Percentiles rank a stretch among this genome's conserved stretches.
These are phyloP conservation scores for Nothophaeocryptopus gaeumannii DNA, from an alignment of 2,329 filamentous ascomycete genomes.

Conservation along the genomic window DNA sequence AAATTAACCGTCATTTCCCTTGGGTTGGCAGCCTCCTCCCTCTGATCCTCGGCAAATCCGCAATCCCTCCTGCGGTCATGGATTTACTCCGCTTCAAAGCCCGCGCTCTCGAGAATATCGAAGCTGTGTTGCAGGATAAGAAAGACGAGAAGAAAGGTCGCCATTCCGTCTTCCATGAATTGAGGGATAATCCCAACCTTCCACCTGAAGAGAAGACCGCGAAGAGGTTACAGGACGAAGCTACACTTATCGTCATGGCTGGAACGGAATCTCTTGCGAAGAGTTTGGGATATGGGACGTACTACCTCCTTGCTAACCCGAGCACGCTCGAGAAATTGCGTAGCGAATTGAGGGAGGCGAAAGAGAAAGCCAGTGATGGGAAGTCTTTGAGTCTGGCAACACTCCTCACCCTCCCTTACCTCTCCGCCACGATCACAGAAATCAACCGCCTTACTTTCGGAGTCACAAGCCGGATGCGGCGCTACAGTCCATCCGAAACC, in stretches of 20 bases:
- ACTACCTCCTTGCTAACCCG: conserved; percentile 9
- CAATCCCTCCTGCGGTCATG: conserved; percentile 9
- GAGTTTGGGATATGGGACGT: conserved; percentile 8
- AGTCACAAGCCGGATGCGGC: conserved; percentile 19
- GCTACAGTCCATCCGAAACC: conserved; percentile 22
- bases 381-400: conserved; percentile 8
- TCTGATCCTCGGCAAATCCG: background rate
- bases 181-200: conserved; percentile 7
- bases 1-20: conserved; percentile 11
- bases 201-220: conserved; percentile 10
- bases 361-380: background rate
- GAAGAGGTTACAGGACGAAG: conserved; percentile 6
- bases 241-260: conserved; percentile 9
- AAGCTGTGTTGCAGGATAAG: conserved; percentile 7
- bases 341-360: background rate
- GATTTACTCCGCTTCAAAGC: conserved; percentile 5
- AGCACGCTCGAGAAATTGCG: conserved; percentile 7
- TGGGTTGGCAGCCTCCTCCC: conserved; percentile 11
- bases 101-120: conserved; percentile 4
- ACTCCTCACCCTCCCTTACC: conserved; percentile 19
- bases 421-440: conserved; percentile 23
- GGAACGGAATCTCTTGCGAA: conserved; percentile 7
- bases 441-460: conserved; percentile 25
- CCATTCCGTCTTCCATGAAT: conserved; percentile 7
- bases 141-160: background rate